Base-by-base conservation (phyloP, 495 filamentous ascomycete species). In the Polyplosphaeria fusca region DNA sequence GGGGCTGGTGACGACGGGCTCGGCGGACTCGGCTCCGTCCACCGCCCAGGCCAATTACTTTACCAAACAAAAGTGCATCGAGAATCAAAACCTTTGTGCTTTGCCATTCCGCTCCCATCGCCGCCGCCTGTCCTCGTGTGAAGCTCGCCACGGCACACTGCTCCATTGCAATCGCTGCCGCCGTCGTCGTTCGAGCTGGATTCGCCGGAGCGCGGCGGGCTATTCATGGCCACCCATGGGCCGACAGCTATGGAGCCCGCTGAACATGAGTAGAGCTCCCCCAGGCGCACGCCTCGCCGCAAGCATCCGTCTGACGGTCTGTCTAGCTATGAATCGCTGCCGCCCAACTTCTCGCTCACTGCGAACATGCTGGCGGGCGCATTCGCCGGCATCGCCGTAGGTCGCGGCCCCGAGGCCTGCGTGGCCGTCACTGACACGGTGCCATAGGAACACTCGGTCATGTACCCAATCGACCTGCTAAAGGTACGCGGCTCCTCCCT, bases 381-480 rank as follows among this genome's bases (percentile, higher is more conserved):
- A 64, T 96, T 97, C 73, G 93, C 93, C 45, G 93, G 93, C 50
- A 95, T 99, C 67, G 91, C 91, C 71, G 93, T 97, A 84, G 66
- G 83, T 65, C 14, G 38, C 47, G 39, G 28, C 40, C 24, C 43
- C 20, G 14, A 26, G 37, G 30, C 30, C 7, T 7, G 18, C 19
- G 39, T 20, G 39, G 39, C 39, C 9, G 9, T 5, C 9, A 40
- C 55, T 61, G 50, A 61, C 58, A 4, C n/a, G 16, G 19, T 22
- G 42, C 20, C 20, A 30, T 58, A 74, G 72, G 87, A 92, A 73
- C 89, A 92, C 71, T 92, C 91, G 47, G 89, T 94, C 59, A 96
- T 99, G 93, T 99, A 99, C 65, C 93, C 93, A 7, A 87, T 99
- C 60, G 93, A 99, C 75, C 82, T 95, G 59, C 84, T 99, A 54